phyloP scores from a whole-genome alignment of 164 flowering plant species.

The Nymphaea thermarum region DNA sequence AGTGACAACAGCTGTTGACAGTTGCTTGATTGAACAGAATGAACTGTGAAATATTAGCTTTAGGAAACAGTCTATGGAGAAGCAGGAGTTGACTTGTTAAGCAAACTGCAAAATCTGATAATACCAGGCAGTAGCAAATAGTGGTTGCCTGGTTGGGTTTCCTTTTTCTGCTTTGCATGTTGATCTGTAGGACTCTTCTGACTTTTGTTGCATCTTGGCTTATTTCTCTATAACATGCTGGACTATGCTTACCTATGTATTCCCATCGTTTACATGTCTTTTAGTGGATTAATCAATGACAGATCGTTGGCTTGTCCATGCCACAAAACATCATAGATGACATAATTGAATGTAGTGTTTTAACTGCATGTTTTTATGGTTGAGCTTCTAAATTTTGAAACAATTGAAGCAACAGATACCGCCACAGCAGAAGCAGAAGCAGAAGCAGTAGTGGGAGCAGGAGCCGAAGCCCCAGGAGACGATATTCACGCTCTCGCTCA shows the following conservation, averaged over 20 bases:
- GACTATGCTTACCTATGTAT: not conserved
- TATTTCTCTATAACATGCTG: not conserved
- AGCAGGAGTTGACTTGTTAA: no score
- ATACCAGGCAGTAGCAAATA: no score
- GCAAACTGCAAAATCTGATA: no score
- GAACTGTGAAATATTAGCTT: no score
- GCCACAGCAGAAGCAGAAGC: constrained; percentile 26
- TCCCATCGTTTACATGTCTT: not conserved
- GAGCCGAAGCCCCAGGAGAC: constrained; percentile 52
- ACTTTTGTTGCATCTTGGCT: not conserved
- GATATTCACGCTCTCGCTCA: constrained; percentile 43
- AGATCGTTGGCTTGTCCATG: not conserved
- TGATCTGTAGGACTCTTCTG: no score
- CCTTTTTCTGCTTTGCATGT: no score
- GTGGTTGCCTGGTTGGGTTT: no score
- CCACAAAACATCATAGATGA: not conserved
- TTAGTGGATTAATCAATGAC: not conserved
- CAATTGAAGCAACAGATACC: constrained; percentile 27
- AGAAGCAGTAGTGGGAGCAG: constrained; percentile 10
- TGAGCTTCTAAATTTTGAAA: not conserved
- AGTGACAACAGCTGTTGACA: not conserved
- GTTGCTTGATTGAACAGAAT: no score
- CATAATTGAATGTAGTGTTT: not conserved
- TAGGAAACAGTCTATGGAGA: no score
- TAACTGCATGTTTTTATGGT: no score